Percentiles rank a stretch among this genome's conserved stretches.
phyloP scores from a whole-genome alignment of 2,329 filamentous ascomycete genomes.

The Colletotrichum higginsianum region DNA sequence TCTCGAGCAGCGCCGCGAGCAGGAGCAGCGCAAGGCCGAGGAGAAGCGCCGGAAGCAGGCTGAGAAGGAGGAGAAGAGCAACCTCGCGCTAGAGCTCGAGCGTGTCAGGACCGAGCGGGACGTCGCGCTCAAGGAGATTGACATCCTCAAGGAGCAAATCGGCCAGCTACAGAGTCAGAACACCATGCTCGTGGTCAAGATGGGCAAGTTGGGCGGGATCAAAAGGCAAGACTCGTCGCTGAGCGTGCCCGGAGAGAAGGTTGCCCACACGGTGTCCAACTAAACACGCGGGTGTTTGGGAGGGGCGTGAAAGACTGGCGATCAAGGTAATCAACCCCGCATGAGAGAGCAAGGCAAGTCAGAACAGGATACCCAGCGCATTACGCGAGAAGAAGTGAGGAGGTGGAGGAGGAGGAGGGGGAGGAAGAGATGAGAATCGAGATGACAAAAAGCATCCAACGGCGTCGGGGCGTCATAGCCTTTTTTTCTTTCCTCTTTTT shows the following conservation, averaged over 20 bases:
- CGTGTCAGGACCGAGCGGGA: conserved; percentile 66
- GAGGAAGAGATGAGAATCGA: background rate
- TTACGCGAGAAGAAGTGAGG: background rate
- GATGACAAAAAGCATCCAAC: conserved; percentile 21
- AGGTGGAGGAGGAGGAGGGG: too few species aligned
- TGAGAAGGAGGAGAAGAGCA: conserved; percentile 68
- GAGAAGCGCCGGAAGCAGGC: conserved; percentile 64
- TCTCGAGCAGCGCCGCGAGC: conserved; percentile 74
- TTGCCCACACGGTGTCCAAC: conserved; percentile 69
- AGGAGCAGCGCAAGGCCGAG: conserved; percentile 73
- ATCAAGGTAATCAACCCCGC: background rate
- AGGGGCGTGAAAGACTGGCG: conserved; percentile 51
- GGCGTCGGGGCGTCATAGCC: conserved; percentile 35
- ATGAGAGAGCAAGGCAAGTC: background rate
- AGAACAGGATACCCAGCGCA: conserved; percentile 25
- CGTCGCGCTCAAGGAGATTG: conserved; percentile 65
- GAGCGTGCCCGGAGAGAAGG: conserved; percentile 30
- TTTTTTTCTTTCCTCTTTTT: conserved; percentile 9
- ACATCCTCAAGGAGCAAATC: conserved; percentile 68
- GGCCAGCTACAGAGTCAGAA: conserved; percentile 73
- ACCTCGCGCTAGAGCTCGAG: conserved; percentile 68
- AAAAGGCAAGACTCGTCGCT: conserved; percentile 54
- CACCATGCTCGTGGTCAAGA: conserved; percentile 68
- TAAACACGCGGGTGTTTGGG: conserved; percentile 60
- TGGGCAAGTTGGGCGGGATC: conserved; percentile 55